Evolutionary conservation across 1,139 yeast genomes (phyloP).

Genomic region (Suhomyces terraborum): DNA sequence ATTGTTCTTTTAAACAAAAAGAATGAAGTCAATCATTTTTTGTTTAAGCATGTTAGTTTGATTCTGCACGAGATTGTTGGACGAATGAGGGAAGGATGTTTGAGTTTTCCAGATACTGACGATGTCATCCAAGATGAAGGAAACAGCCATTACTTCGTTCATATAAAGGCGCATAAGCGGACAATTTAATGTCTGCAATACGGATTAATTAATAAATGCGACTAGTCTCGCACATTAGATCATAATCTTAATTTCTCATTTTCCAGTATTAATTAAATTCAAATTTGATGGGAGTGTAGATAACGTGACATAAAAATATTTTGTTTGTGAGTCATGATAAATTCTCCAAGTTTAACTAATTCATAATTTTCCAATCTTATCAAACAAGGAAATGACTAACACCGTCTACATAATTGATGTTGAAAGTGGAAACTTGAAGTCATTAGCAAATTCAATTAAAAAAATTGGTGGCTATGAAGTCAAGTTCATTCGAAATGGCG

Average conservation of each 20-base stretch:
- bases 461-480: slow-evolving; percentile 66
- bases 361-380: background rate
- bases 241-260: background rate
- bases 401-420: slow-evolving; percentile 82
- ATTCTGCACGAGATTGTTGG: slow-evolving; percentile 39
- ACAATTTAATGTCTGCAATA: background rate
- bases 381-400: slow-evolving; percentile 1
- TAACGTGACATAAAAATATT: slow-evolving; percentile 6
- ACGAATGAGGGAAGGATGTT: slow-evolving; percentile 34
- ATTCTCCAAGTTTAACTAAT: background rate
- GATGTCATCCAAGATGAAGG: slow-evolving; percentile 18
- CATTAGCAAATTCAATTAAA: slow-evolving; percentile 83
- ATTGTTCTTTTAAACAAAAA: slow-evolving; percentile 33
- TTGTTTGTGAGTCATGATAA: slow-evolving; percentile 3
- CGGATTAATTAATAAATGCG: background rate
- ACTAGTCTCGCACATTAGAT: no score
- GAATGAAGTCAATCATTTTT: slow-evolving; percentile 36
- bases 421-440: slow-evolving; percentile 92
- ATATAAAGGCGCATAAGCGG: slow-evolving; percentile 33
- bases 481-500: slow-evolving; percentile 45
- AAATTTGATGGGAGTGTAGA: background rate
- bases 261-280: background rate
- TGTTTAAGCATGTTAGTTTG: slow-evolving; percentile 34
- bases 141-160: slow-evolving; percentile 34
- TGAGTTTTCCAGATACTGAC: slow-evolving; percentile 21